phyloP scores from a whole-genome alignment of 2,329 filamentous ascomycete genomes.

The Chaetomium globosum region DNA sequence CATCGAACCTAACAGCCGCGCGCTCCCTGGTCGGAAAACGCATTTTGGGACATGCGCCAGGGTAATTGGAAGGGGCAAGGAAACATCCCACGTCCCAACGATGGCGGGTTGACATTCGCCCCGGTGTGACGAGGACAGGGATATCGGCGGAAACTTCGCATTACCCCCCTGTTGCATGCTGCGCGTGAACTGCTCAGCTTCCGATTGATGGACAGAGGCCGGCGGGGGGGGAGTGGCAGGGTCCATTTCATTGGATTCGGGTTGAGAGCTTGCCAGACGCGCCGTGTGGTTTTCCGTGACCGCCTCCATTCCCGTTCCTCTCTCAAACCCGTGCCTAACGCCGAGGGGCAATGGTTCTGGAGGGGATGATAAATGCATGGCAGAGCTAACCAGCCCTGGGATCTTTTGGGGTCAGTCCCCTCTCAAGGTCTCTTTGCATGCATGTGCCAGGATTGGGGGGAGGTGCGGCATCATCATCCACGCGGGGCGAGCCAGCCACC shows the following conservation, averaged over 20 bases:
- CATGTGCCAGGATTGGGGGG: not conserved
- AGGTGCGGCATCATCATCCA: not conserved
- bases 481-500: constrained; percentile 4
- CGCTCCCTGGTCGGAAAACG: not conserved
- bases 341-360: not conserved
- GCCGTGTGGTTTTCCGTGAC: not conserved
- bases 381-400: not conserved
- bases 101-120: constrained; percentile 28
- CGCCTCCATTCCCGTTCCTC: not conserved
- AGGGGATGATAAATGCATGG: not conserved
- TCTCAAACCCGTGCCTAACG: not conserved
- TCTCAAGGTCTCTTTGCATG: not conserved
- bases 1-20: not conserved
- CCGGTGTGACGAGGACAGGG: constrained; percentile 31
- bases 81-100: constrained; percentile 26
- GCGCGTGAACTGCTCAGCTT: constrained; percentile 26
- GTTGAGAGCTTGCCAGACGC: not conserved
- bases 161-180: constrained; percentile 18
- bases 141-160: constrained; percentile 9
- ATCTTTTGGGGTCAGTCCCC: not conserved
- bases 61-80: constrained; percentile 30
- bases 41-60: constrained; percentile 20
- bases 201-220: constrained; percentile 30
- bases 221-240: constrained; percentile 7
- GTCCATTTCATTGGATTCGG: not conserved